Evolutionary conservation across 345 rosid species (phyloP), one percentile per base, ranked within the genome.

Genomic region (Syzygium aqueum): DNA sequence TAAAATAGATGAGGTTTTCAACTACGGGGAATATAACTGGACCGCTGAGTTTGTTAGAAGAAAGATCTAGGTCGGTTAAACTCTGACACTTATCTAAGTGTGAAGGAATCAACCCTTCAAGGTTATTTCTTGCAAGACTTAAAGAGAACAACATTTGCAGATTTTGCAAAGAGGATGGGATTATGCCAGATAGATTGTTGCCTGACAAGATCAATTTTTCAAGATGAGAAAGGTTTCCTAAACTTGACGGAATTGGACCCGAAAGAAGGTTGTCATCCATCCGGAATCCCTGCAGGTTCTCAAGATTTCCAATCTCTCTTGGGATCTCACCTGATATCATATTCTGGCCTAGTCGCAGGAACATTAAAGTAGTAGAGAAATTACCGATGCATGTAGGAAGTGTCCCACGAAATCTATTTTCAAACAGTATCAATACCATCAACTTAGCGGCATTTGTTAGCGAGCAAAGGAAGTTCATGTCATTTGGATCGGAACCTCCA

Each of bases 241-340:
- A n/a, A 5, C n/a, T 4, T 11, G 33, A 61, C 1, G 67, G 67
- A 4, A 33, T 67, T 0, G 3, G 12, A 30, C 46, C 13, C 0
- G 13, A 33, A 33, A 67, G 46, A 30, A 67, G 12, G 17, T 50
- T 83, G 22, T 10, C 23, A 1, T 16, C 33, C 37, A 28, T 17
- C 2, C 0, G 6, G 8, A 21, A 83, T 27, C 1, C 10, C 23
- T 50, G 3, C 85, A 91, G 67, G 51, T 85, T 85, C 43, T 82
- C 88, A 51, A 87, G 86, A 53, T 89, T 89, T 3, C 73, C 85
- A 15, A 90, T 89, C 4, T 85, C 90, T 23, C 61, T 2, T 27
- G 89, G 93, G 40, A 91, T 85, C 46, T 22, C 53, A 23, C 90
- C 90, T 1, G 37, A 52, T 12, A 91, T 54, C 9, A 28, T 9